Evolutionary conservation across 495 filamentous ascomycete genomes (phyloP).

Genomic region (Aspergillus asperescens): DNA sequence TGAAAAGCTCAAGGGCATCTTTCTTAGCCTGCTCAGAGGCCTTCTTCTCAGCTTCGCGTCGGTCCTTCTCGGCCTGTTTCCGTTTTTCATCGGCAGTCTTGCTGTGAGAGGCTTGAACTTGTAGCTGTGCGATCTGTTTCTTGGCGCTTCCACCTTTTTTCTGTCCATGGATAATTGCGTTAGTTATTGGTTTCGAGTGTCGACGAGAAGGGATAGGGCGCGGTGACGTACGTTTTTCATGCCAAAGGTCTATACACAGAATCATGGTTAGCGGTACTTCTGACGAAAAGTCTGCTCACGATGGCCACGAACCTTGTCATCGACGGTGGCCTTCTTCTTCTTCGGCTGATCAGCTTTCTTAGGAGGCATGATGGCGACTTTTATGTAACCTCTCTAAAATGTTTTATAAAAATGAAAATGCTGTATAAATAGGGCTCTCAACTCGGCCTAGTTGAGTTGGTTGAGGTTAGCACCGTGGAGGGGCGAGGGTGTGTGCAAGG

Average conservation of each 20-base stretch:
- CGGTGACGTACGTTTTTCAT: slow-evolving; percentile 81
- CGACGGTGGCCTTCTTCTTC: slow-evolving; percentile 70
- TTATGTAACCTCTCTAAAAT: slow-evolving; percentile 11
- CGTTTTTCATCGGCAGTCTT: slow-evolving; percentile 79
- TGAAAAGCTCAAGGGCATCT: slow-evolving; percentile 79
- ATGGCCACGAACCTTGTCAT: slow-evolving; percentile 63
- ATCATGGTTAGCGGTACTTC: slow-evolving; percentile 14
- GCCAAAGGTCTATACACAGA: slow-evolving; percentile 66
- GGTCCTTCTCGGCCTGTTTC: slow-evolving; percentile 84
- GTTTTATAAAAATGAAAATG: background rate
- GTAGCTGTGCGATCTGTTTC: slow-evolving; percentile 78
- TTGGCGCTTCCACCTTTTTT: slow-evolving; percentile 92
- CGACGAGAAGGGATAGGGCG: slow-evolving; percentile 10
- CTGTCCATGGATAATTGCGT: slow-evolving; percentile 31
- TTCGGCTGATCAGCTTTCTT: slow-evolving; percentile 67
- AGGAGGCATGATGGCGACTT: slow-evolving; percentile 72
- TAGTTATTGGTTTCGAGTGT: slow-evolving; percentile 9
- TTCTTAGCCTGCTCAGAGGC: slow-evolving; percentile 76
- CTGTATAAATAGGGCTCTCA: background rate
- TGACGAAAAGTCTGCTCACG: background rate
- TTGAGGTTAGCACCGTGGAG: slow-evolving; percentile 8
- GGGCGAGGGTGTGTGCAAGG: background rate
- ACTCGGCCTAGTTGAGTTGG: slow-evolving; percentile 9
- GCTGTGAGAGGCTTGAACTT: slow-evolving; percentile 62
- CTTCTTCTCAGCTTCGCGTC: slow-evolving; percentile 78